These are phyloP conservation scores for Ophiostoma ulmi DNA, from an alignment of 2,329 filamentous ascomycete species.

Conservation along the genomic window DNA sequence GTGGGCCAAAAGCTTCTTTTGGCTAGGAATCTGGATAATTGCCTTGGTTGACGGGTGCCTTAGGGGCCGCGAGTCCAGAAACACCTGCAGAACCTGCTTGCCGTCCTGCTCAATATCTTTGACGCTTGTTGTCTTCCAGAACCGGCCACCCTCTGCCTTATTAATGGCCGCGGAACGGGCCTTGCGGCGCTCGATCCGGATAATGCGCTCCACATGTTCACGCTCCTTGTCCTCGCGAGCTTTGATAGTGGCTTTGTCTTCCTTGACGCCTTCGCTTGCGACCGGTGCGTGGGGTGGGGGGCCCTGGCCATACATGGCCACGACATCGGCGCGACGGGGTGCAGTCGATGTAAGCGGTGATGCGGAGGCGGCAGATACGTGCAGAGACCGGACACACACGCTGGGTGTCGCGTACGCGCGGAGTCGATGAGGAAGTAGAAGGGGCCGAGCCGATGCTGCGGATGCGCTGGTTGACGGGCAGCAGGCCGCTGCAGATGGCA, in stretches of 20 bases:
- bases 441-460: background rate
- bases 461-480: background rate
- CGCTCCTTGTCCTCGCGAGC: constrained; percentile 34
- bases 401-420: background rate
- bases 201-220: constrained; percentile 33
- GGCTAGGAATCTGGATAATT: constrained; percentile 64
- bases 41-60: constrained; percentile 69
- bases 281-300: constrained; percentile 54
- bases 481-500: constrained; percentile 16
- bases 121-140: constrained; percentile 82
- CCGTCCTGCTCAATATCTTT: constrained; percentile 50
- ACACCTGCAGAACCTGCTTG: constrained; percentile 40
- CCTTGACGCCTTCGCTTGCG: background rate
- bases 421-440: background rate
- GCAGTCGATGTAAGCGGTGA: background rate
- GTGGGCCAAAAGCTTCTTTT: constrained; percentile 75
- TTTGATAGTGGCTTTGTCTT: constrained; percentile 6
- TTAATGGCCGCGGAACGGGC: constrained; percentile 49
- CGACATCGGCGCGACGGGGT: constrained; percentile 41
- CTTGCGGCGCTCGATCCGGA: constrained; percentile 46
- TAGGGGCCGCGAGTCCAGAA: constrained; percentile 72
- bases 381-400: background rate
- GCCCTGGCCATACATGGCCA: constrained; percentile 51
- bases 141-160: constrained; percentile 46
- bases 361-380: background rate